Percentiles rank a stretch among this genome's conserved stretches.
Evolutionary conservation across 805 yeast genomes (phyloP).

Genomic region (Saccharomycopsis sp.): DNA sequence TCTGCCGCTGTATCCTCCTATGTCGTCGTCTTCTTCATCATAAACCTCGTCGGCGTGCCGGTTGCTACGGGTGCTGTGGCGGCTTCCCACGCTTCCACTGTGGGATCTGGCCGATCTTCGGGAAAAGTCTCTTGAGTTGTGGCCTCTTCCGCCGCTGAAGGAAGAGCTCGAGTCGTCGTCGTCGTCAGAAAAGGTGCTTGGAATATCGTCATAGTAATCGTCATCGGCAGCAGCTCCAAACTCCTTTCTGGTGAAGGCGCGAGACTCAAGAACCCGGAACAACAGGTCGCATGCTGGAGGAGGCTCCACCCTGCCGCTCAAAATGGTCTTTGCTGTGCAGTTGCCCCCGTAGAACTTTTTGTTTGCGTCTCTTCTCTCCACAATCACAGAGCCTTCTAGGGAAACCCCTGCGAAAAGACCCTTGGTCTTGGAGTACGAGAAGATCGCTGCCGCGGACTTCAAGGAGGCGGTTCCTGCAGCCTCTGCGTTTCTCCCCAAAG

Average conservation of each 20-base stretch:
- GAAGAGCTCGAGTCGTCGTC: conserved; percentile 30
- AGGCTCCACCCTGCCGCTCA: conserved; percentile 82
- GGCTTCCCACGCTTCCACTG: conserved; percentile 27
- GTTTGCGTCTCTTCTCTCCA: conserved; percentile 97
- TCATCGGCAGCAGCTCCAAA: conserved; percentile 49
- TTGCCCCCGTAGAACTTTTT: conserved; percentile 86
- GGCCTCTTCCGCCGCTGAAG: conserved; percentile 29
- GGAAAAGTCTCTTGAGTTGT: conserved; percentile 41
- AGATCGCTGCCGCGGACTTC: conserved; percentile 81
- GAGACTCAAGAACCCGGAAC: conserved; percentile 76
- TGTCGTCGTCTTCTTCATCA: conserved; percentile 25
- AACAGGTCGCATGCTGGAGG: conserved; percentile 88
- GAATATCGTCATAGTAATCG: conserved; percentile 71
- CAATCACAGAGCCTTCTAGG: conserved; percentile 88
- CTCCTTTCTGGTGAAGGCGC: conserved; percentile 64
- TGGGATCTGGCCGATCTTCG: conserved; percentile 30
- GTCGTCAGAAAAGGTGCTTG: conserved; percentile 57
- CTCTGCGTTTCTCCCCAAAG: conserved; percentile 94
- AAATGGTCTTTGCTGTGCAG: conserved; percentile 81
- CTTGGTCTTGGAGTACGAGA: conserved; percentile 90
- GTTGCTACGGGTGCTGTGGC: conserved; percentile 15
- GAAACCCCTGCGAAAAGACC: conserved; percentile 98
- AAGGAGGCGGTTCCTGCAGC: conserved; percentile 93
- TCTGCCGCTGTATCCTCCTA: conserved; percentile 23
- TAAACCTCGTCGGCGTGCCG: conserved; percentile 24